Base-by-base conservation (phyloP, 2,329 filamentous ascomycete genomes). In the Xylaria sp. region DNA sequence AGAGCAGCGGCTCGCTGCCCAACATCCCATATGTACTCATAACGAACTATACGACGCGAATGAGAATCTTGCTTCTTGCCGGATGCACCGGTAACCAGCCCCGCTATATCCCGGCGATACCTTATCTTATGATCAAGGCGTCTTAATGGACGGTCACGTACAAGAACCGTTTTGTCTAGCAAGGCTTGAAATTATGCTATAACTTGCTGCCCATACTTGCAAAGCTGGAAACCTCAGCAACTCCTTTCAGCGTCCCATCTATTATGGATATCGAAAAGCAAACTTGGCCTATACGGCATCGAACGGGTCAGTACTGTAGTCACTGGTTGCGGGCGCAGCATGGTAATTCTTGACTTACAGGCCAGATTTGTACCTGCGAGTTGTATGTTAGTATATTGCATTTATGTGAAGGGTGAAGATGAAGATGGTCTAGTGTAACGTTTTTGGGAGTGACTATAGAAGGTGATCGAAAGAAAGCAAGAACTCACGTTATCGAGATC, bases 401-500 rank as follows among this genome's bases (percentile, higher is more conserved):
- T 62, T 60, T 54, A 52, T 23, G 15, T 41, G 54, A 20, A n/a
- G 6, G 36, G 23, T 12, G 51, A 28, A 23, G 25, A 49, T 2
- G 7, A 20, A 15, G 31, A 7, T 23, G 13, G 51, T 52, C 15
- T 18, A 18, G 41, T 12, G 33, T 36, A 36, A 36, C 10, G 10
- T n/a, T 33, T 15, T 49, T 28, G 39, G 25, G 20, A 41, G 49
- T 41, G 54, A 46, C 60, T 28, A 59, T 62, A 67, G 51, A 13
- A 13, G 62, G 43, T 23, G 25, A 64, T 59, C 31, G 25, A 64
- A 51, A 54, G 33, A 64, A 54, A 51, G 49, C 8, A 12, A n/a
- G 49, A 52, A 77, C 79, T 75, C 70, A 88, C 88, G 75, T 92
- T 92, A 43, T 90, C 87, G 67, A 92, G 78, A 83, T 97, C 93